Percentiles rank a stretch among this genome's conserved stretches.
Conservation (phyloP, 768 basidiomycete genomes). For the Leccinum incarnatum region DNA sequence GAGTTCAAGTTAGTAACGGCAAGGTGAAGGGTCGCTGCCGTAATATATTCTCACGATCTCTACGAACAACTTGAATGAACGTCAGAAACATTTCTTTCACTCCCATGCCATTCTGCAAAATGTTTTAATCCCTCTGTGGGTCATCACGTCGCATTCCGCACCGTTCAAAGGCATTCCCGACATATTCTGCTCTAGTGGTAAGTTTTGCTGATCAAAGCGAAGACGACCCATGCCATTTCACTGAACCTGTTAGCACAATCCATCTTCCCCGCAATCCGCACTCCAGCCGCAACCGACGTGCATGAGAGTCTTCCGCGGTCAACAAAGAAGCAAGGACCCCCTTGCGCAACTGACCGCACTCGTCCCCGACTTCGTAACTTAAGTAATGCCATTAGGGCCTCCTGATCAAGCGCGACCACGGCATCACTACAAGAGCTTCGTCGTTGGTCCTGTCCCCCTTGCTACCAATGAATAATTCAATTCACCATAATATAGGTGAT, state of each 20-base stretch:
- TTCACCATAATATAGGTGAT: not conserved
- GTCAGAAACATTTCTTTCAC: too few species aligned
- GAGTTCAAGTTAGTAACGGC: too few species aligned
- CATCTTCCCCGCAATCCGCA: not conserved
- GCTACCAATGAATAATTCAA: not conserved
- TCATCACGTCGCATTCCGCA: not conserved
- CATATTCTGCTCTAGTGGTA: not conserved
- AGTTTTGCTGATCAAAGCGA: not conserved
- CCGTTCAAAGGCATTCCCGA: not conserved
- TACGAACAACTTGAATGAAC: too few species aligned
- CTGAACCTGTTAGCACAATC: not conserved
- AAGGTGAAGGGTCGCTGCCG: too few species aligned
- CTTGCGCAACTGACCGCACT: not conserved
- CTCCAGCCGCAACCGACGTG: not conserved
- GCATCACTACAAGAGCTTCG: not conserved
- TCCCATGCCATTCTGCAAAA: too few species aligned
- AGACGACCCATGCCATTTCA: not conserved
- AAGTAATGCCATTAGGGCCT: not conserved
- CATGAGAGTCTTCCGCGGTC: not conserved
- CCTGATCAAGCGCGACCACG: not conserved
- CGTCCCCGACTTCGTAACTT: not conserved
- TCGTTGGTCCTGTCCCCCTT: not conserved
- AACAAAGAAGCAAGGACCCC: not conserved
- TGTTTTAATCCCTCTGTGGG: too few species aligned
- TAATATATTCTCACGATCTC: not conserved